Evolutionary conservation across 768 basidiomycete genomes (phyloP), one percentile per base, ranked within the genome.

Genomic region (Podaxis mareebaensis): DNA sequence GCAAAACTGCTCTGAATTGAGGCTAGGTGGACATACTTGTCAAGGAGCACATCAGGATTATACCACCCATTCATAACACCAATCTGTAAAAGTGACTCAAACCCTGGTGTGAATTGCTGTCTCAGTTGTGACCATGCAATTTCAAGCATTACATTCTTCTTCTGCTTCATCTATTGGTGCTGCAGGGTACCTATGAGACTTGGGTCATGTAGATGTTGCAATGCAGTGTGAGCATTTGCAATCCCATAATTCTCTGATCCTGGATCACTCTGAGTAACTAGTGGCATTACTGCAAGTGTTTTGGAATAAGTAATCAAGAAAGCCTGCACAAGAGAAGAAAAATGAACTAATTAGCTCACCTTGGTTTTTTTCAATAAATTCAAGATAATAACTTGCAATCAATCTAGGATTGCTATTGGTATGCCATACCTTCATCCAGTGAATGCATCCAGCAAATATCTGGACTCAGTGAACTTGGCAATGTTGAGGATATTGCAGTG

Each of bases 141-240:
- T 62, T 84, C 81, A 0, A 77, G 70, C 63, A 75, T 80, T 49
- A 83, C 67, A 53, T 84, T 85, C 1, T 68, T 74, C 39, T 80
- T 75, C 0, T 68, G 58, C 0, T 66, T 59, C 69, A 69, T 76
- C 69, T 75, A 84, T 0, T 71, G 66, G 53, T 85, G 82, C 57
- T 83, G 82, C 0, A 80, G 56, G 0, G 74, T 78, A 0, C 71
- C 77, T 0, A 8, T 5, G 0, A 85, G 71, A 0, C 60, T 38
- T 0, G 81, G 77, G 62, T 85, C 82, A 7, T 77, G 73, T 0
- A 40, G 46, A 5, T 83, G 82, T 0, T 77, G 74, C 0, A 80
- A 66, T 0, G 67, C 36, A 0, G 83, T 81, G 0, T 83, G 80
- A 0, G 68, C 69, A 67, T 84, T 84, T 0, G 82, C 83, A 28